Base-by-base conservation (phyloP, 148 eudicot species). In the Limonium bicolor region DNA sequence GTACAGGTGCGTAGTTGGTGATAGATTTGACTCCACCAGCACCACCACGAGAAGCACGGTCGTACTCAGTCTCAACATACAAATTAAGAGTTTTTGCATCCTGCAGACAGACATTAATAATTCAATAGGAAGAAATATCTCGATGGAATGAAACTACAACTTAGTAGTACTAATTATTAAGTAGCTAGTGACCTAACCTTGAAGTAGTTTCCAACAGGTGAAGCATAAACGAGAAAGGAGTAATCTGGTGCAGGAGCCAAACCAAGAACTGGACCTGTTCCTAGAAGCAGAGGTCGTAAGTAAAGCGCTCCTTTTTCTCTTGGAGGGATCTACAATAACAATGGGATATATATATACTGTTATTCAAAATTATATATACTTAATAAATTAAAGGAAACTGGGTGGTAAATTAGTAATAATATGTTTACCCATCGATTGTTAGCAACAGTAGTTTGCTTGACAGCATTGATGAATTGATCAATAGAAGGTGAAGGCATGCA, bases 171-270 rank as follows among this genome's bases (percentile, higher is more conserved):
- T 2, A 4, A n/a, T 5, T 43, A 24, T 7, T 43, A 18, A 43
- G 11, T 23, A 24, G 24, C 9, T 14, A 6, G 13, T 6, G 10
- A 25, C 30, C 55, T 50, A 16, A 77, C 97, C 77, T 85, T 73
- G 61, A 85, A 92, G 61, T 92, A 92, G 72, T 78, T 78, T 51
- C 85, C 65, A 55, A 92, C 99, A 36, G 99, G 95, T 2, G 95
- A 85, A 51, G 99, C 78, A 56, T 66, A 92, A 24, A 72, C 72
- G 20, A 92, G 71, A 41, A 92, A 92, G 27, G 88, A 80, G 58
- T 73, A 85, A 17, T 85, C 99, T 9, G 94, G 81, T 19, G 99
- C 71, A 0, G 99, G 95, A 5, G 73, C 85, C 30, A 92, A 43
- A 17, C 99, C 99, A 14, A 92, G 65, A 20, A 78, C 63, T 2